Evolutionary conservation across 768 basidiomycete species (phyloP).

Genomic region (Leccinum sublutescens): DNA sequence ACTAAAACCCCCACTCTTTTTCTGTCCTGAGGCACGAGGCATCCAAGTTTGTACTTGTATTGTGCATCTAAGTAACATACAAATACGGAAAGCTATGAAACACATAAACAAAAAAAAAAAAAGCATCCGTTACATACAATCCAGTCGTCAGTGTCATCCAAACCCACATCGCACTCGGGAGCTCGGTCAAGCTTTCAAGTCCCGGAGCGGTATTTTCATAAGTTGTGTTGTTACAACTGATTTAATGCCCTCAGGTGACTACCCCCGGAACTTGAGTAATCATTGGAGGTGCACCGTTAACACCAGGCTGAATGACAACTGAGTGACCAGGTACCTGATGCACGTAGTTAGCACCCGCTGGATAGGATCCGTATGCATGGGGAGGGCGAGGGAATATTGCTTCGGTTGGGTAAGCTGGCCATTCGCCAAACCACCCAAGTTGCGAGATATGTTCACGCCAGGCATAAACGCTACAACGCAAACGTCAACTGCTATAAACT

Average conservation of each 20-base stretch:
- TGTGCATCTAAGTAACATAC: conserved; percentile 13
- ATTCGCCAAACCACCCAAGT: conserved; percentile 76
- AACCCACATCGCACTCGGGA: background rate
- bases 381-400: conserved; percentile 21
- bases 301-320: conserved; percentile 65
- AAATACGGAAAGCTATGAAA: conserved; percentile 5
- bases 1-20: conserved; percentile 17
- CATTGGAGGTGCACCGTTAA: conserved; percentile 57
- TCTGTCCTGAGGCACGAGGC: conserved; percentile 30
- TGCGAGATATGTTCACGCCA: conserved; percentile 45
- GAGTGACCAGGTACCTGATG: conserved; percentile 59
- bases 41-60: conserved; percentile 12
- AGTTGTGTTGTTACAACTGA: background rate
- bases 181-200: background rate
- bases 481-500: background rate
- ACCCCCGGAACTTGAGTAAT: conserved; percentile 56
- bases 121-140: conserved; percentile 1
- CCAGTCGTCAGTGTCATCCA: conserved; percentile 11
- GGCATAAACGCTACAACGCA: conserved; percentile 23
- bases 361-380: conserved; percentile 35
- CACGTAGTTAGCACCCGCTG: conserved; percentile 37
- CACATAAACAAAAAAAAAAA: conserved; percentile 10
- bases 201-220: background rate
- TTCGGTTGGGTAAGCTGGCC: conserved; percentile 52
- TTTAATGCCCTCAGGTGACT: conserved; percentile 16